These are phyloP conservation scores for Crithidia brevicula DNA, from an alignment of 208 protist species.

Conservation along the genomic window DNA sequence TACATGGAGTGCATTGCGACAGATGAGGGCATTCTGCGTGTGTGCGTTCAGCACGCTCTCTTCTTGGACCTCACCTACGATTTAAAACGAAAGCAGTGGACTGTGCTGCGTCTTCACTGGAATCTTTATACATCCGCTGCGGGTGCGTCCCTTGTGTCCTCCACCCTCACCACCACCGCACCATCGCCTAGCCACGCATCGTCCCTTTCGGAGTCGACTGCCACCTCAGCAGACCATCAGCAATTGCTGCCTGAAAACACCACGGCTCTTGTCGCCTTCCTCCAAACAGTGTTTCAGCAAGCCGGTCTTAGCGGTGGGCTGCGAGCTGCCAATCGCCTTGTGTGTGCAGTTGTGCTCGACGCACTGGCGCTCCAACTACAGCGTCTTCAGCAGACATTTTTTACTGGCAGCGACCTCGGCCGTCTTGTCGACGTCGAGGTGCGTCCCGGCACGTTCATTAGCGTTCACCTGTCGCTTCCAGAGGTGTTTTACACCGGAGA, in stretches of 20 bases:
- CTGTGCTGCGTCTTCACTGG: constrained; percentile 59
- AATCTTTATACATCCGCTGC: constrained; percentile 39
- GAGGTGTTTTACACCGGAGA: not conserved
- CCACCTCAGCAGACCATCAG: no score
- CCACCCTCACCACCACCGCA: not conserved
- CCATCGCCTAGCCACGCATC: not conserved
- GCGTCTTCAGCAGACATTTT: constrained; percentile 44
- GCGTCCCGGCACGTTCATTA: constrained; percentile 63
- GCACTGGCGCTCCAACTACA: constrained; percentile 53
- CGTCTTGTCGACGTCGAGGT: constrained; percentile 50
- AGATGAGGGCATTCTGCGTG: constrained; percentile 51
- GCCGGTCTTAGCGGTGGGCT: constrained; percentile 62
- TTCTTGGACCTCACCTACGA: constrained; percentile 74
- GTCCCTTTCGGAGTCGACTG: not conserved
- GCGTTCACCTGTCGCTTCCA: constrained; percentile 38
- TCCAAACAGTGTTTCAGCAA: constrained; percentile 49
- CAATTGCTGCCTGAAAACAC: constrained; percentile 39
- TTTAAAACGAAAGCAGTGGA: constrained; percentile 39
- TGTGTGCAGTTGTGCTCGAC: constrained; percentile 70
- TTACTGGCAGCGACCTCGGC: constrained; percentile 47
- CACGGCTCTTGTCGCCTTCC: constrained; percentile 47
- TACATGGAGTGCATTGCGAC: constrained; percentile 28
- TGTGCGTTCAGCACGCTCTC: constrained; percentile 59
- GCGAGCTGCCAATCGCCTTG: constrained; percentile 54
- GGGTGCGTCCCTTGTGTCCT: constrained; percentile 20